Base-by-base conservation (phyloP, 179 eudicot genomes). In the Nepenthes alata region DNA sequence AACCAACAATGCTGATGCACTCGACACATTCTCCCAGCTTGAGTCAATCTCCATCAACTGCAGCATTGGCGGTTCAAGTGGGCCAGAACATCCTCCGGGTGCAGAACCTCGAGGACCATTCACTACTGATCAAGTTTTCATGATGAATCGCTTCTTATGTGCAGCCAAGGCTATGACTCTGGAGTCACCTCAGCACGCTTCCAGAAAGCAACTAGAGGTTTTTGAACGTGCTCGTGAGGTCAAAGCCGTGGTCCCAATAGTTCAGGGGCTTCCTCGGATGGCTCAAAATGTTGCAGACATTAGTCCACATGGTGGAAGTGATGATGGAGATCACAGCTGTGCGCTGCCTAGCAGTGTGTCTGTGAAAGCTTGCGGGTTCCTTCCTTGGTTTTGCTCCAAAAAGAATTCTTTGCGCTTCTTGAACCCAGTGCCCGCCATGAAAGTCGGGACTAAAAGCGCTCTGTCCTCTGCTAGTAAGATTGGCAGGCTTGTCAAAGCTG, bases 121-220 rank as follows among this genome's bases (percentile, higher is more conserved):
- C 51, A 69, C 78, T 6, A 56, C 77, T 0, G 88, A 88, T 61
- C 82, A 83, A 10, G 95, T 86, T 66, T 80, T 89, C 56, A 83
- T 91, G 96, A 89, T 91, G 88, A 82, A 75, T 51, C 81, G 98
- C 16, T 91, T 91, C 68, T 70, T 91, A 58, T 95, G 95, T 11
- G 98, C 98, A 37, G 95, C 98, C 4, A 86, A 87, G 72, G 96
- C 98, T 61, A 86, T 85, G 81, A 79, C 85, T 35, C 15, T 89
- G 41, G 89, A 84, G 52, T 76, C 91, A 2, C 91, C 98, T 48
- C 86, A 85, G 38, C 72, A 81, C 70, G 77, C 73, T 37, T 61
- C 85, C 11, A 84, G 80, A 72, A 86, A 78, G 81, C 87, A 81
- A 57, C 52, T 71, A 1, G 61, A 55, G 52, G 68, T 66, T 48